Evolutionary conservation across 176 grass and related monocot species (phyloP), one percentile per base, ranked within the genome.

Genomic region (Ampelocalamus luodianensis): DNA sequence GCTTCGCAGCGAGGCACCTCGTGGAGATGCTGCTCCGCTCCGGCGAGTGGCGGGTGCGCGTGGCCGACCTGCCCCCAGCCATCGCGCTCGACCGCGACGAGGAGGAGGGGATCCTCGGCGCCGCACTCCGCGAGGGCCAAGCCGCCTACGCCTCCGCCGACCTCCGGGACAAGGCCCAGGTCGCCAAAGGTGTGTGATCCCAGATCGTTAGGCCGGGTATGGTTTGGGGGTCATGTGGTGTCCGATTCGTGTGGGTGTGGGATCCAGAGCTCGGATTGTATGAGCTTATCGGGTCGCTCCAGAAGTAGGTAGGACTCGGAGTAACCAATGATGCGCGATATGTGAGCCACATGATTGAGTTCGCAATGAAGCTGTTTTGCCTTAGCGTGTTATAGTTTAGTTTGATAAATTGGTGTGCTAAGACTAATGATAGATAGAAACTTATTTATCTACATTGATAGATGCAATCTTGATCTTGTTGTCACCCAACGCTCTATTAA

Each of bases 1-100:
- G 93, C 50, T 99, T 99, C 67, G 91, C 93, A 45, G 96, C 96
- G 73, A 87, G 91, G 71, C 93, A 92, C 46, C 75, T 92, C 72
- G 91, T 99, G 65, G n/a, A n/a, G n/a, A n/a, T n/a, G n/a, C n/a
- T n/a, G n/a, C n/a, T 86, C n/a, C n/a, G n/a, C n/a, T 76, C n/a
- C n/a, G n/a, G n/a, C n/a, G n/a, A n/a, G n/a, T n/a, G n/a, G n/a
- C n/a, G n/a, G n/a, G n/a, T n/a, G n/a, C n/a, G n/a, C n/a, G n/a
- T n/a, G n/a, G n/a, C n/a, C n/a, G n/a, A n/a, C n/a, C n/a, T n/a
- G n/a, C 91, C 37, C 80, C 77, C 92, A 0, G 74, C 90, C 70
- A 93, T 94, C 76, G 22, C 45, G 17, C 93, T 99, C 46, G 96
- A 96, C 22, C 74, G 81, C 16, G 71, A 83, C 5, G 96, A 96